A percentile compares a stretch with the other conserved stretches of the same genome.
phyloP scores from a whole-genome alignment of 306 rosid genomes.

The Ziziphus jujuba region DNA sequence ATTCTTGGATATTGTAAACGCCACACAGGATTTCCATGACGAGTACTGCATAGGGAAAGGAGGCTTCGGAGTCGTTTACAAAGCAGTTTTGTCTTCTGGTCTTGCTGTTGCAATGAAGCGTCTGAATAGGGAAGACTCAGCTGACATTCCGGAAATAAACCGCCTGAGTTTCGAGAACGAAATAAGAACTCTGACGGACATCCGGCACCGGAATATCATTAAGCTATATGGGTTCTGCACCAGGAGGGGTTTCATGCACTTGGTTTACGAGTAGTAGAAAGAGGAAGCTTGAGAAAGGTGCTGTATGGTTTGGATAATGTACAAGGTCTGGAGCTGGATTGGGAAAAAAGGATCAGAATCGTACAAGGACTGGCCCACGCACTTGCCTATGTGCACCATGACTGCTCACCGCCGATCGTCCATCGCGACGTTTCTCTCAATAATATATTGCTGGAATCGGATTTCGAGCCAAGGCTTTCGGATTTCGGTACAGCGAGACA shows the following conservation, averaged over 20 bases:
- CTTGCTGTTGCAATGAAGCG: conserved; percentile 52
- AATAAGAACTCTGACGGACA: conserved; percentile 45
- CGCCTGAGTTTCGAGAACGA: conserved; percentile 48
- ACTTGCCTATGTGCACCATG: conserved; percentile 52
- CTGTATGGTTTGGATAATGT: conserved; percentile 33
- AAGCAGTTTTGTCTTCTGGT: conserved; percentile 40
- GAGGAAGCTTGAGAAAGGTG: conserved; percentile 48
- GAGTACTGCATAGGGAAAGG: conserved; percentile 63
- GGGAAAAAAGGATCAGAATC: conserved; percentile 47
- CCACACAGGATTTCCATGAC: conserved; percentile 52
- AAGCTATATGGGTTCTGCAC: conserved; percentile 61
- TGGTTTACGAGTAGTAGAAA: conserved; percentile 49
- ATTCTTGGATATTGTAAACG: conserved; percentile 45
- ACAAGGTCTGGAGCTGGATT: conserved; percentile 30
- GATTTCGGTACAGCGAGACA: conserved; percentile 67
- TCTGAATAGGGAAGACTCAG: conserved; percentile 34
- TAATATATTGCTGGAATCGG: conserved; percentile 48
- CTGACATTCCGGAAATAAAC: conserved; percentile 33
- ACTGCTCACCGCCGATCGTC: conserved; percentile 51
- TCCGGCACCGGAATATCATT: conserved; percentile 59
- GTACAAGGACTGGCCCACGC: conserved; percentile 61
- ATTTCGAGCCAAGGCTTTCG: conserved; percentile 49
- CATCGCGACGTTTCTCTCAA: conserved; percentile 56
- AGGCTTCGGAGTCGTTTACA: conserved; percentile 68
- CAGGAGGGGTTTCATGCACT: conserved; percentile 31